Percentiles rank a stretch among this genome's conserved stretches.
Evolutionary conservation across 1,284 basidiomycete species (phyloP).

Genomic region (Volvariella volvacea): DNA sequence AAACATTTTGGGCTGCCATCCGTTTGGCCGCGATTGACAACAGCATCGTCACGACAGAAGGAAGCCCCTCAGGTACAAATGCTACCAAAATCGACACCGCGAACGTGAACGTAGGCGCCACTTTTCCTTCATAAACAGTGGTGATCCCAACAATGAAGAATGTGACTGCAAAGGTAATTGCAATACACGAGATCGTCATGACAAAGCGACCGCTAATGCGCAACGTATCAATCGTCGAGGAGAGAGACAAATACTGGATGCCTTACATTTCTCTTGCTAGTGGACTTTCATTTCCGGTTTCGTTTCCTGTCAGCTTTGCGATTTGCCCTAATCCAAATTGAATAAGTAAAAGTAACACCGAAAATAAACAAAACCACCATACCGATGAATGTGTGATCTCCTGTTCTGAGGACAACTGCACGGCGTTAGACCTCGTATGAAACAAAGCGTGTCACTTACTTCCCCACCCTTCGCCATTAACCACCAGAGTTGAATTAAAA

Average conservation of each 20-base stretch:
- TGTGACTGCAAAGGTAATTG: conserved; percentile 53
- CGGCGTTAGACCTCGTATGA: conserved; percentile 1
- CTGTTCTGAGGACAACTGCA: conserved; percentile 58
- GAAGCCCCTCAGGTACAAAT: conserved; percentile 64
- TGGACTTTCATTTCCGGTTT: conserved; percentile 59
- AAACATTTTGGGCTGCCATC: conserved; percentile 67
- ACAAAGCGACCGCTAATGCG: conserved; percentile 50
- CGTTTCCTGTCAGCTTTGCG: conserved; percentile 55
- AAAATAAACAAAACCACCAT: conserved; percentile 7
- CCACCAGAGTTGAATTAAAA: conserved; percentile 62
- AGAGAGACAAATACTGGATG: conserved; percentile 4
- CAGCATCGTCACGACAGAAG: conserved; percentile 64
- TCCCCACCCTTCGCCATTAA: conserved; percentile 66
- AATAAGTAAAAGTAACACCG: conserved; percentile 2
- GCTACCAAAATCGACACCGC: conserved; percentile 70
- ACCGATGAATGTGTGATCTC: conserved; percentile 62
- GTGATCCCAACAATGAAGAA: conserved; percentile 64
- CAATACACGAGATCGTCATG: conserved; percentile 51
- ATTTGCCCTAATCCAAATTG: conserved; percentile 42
- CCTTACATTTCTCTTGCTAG: conserved; percentile 61
- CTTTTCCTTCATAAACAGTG: conserved; percentile 58
- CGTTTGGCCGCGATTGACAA: conserved; percentile 67
- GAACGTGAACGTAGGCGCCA: conserved; percentile 55
- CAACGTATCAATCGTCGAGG: background rate
- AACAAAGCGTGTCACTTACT: conserved; percentile 26